Base-by-base conservation (phyloP, 768 basidiomycete species). In the Boletus reticuloceps region DNA sequence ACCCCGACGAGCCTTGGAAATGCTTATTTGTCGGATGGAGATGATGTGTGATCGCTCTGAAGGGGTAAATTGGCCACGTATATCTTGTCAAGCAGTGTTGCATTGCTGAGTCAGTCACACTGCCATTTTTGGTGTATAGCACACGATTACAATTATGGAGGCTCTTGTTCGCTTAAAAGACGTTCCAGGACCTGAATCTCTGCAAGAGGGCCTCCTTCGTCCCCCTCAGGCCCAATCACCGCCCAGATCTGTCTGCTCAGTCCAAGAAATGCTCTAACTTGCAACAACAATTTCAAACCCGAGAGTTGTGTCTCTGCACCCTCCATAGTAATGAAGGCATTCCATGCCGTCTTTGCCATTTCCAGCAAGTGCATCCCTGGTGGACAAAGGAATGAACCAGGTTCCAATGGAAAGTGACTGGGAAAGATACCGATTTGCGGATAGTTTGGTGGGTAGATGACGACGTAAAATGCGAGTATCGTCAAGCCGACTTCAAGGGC, bases 321-420 rank as follows among this genome's bases (percentile, higher is more conserved):
- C 43, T 72, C 67, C 43, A 66, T 62, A 4, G 72, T 72, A 19
- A 84, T 64, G 22, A 75, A 67, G 14, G 75, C 79, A 65, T 93
- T 91, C 90, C 90, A 92, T 8, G 77, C 75, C 1, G 88, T 86
- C 74, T 91, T 91, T 2, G 89, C 80, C 64, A 90, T 70, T 64
- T 92, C 90, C 19, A 91, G 67, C 12, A 84, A 71, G 68, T 93
- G 91, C 73, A 90, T 76, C 14, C 89, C 90, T 93, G 37, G 45
- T 36, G 3, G 16, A 57, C 34, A 17, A 20, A 53, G 25, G 20
- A 22, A 29, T n/a, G 40, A 50, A 32, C 19, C 10, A 0, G 3
- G 10, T 10, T 6, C 8, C 6, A 22, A 4, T 5, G 16, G 3
- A 25, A 27, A 41, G 29, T 10, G 1, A 11, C 14, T 16, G 20